Base-by-base conservation (phyloP, 2,329 filamentous ascomycete genomes). In the Calonectria hongkongensis region DNA sequence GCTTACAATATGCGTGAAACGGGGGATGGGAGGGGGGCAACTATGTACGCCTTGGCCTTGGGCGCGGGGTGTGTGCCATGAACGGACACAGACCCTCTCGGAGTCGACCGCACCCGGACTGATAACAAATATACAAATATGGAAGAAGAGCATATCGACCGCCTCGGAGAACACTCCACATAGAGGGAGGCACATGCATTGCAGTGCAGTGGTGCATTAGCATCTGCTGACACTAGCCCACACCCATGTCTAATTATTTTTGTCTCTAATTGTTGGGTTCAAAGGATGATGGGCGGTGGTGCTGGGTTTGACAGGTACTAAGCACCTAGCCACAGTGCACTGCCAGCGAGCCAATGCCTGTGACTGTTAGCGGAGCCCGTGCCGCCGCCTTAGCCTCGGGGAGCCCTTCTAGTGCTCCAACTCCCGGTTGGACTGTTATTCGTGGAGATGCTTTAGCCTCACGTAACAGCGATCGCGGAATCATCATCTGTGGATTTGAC, bases 1-100 rank as follows among this genome's bases (percentile, higher is more conserved):
- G 54, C 54, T 68, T 54, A 68, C 70, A 64, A 78, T 79, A 78
- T 79, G 78, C 78, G 71, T 64, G 74, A 79, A 79, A 79, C 78
- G 78, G 75, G 74, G 78, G 72, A 47, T 47, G 68, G 56, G 66
- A 72, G 74, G 66, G 72, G 68, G 30, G 48, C 51, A 68, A 18
- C 39, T 60, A 27, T 36, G 33, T 15, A 9, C 21, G 16, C 39
- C 36, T 62, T 43, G 41, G n/a, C 36, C 64, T 66, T 74, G 54
- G 67, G 39, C 66, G 25, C 39, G 71, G 73, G 70, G 74, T 60
- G 51, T 60, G 51, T 71, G 69, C 72, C 74, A 74, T 48, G n/a
- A 54, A 30, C 51, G 43, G 60, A 27, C 47, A 58, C 60, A 18
- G 36, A 60, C 71, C 56, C 50, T 48, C 47, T 36, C 76, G 75